Evolutionary conservation across 192 early-diverging fungal genomes (phyloP).

Genomic region (Mortierella claussenii): DNA sequence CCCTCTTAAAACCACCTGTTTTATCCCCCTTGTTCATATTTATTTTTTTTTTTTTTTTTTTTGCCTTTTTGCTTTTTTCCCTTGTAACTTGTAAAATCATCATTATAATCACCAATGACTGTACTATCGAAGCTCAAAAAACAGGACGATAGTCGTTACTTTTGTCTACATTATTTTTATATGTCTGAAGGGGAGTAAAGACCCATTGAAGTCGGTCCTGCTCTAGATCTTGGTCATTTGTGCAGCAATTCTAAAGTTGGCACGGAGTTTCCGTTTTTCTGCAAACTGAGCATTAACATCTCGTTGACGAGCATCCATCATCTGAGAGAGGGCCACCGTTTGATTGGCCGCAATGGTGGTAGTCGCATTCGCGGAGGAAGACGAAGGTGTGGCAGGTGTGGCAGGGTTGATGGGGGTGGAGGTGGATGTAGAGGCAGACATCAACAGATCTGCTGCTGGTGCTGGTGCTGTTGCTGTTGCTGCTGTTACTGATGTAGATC

Average conservation of each 20-base stretch:
- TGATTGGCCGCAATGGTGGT: neutral
- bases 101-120: too few species aligned
- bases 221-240: conserved; percentile 28
- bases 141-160: neutral
- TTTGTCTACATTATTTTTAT: too few species aligned
- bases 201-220: too few species aligned
- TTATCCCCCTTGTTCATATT: too few species aligned
- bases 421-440: neutral
- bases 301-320: conserved; percentile 43
- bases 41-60: too few species aligned
- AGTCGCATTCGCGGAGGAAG: neutral
- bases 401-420: neutral
- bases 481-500: neutral
- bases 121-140: neutral
- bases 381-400: conserved; percentile 31
- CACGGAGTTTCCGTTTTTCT: conserved; percentile 26
- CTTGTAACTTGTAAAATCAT: too few species aligned
- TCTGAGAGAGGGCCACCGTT: conserved; percentile 26
- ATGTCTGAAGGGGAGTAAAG: too few species aligned
- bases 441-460: neutral
- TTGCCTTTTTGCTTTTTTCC: too few species aligned
- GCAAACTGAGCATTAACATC: conserved; percentile 23
- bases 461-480: conserved; percentile 2
- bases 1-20: too few species aligned
- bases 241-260: conserved; percentile 22